Evolutionary conservation across 2,329 filamentous ascomycete species (phyloP).

Genomic region (Alternaria brassicicola): DNA sequence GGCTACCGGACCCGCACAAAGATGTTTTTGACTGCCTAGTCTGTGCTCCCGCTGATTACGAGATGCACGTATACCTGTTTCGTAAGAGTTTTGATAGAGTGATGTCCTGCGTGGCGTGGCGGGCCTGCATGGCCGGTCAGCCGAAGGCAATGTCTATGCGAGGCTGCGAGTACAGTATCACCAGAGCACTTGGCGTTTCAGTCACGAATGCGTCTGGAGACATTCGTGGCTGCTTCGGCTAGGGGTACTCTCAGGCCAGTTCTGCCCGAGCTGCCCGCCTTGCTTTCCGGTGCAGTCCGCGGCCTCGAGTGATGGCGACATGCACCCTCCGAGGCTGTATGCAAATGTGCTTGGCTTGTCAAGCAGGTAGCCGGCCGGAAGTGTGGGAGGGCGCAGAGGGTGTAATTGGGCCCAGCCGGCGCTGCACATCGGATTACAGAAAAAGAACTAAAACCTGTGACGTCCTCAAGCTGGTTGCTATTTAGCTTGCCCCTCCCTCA

Average conservation of each 20-base stretch:
- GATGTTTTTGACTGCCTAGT: slow-evolving; percentile 26
- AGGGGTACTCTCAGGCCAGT: slow-evolving; percentile 18
- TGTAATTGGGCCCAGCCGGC: slow-evolving; percentile 39
- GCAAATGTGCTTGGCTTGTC: slow-evolving; percentile 23
- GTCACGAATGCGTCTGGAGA: slow-evolving; percentile 3
- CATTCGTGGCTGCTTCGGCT: slow-evolving; percentile 14
- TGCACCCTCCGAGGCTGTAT: slow-evolving; percentile 33
- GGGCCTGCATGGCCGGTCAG: slow-evolving; percentile 8
- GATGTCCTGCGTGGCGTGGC: slow-evolving; percentile 22
- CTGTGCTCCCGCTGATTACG: slow-evolving; percentile 33
- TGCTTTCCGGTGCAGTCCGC: slow-evolving; percentile 35
- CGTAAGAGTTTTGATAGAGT: slow-evolving; percentile 32
- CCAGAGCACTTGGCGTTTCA: slow-evolving; percentile 10
- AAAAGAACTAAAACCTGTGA: slow-evolving; percentile 38
- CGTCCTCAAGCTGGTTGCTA: slow-evolving; percentile 27
- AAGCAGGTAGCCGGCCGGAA: slow-evolving; percentile 40
- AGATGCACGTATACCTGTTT: slow-evolving; percentile 30
- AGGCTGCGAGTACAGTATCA: slow-evolving; percentile 21
- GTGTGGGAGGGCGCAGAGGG: slow-evolving; percentile 34
- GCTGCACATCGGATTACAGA: slow-evolving; percentile 42
- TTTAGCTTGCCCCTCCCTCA: slow-evolving; percentile 38
- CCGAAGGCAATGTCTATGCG: slow-evolving; percentile 22
- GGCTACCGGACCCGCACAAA: slow-evolving; percentile 21
- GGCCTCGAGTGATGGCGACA: slow-evolving; percentile 21
- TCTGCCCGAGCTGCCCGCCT: slow-evolving; percentile 15